Percentiles rank a stretch among this genome's conserved stretches.
Conservation (phyloP, 148 eudicot species). For the Diospyros lotus region DNA sequence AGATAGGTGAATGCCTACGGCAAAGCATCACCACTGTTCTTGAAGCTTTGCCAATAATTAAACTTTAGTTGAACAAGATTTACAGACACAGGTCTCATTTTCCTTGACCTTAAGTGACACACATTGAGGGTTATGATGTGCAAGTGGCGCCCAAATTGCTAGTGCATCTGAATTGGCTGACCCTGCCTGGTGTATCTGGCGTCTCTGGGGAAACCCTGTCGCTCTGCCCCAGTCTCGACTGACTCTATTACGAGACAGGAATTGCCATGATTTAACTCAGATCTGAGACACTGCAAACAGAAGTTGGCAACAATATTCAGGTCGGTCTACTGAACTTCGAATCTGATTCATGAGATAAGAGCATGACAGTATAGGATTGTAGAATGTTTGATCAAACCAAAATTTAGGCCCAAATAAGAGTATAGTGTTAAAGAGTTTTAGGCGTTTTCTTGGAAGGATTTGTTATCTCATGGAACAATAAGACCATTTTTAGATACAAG, state of each 20-base stretch:
- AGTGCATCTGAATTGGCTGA: background rate
- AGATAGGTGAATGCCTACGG: background rate
- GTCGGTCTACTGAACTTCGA: too few relatives aligned
- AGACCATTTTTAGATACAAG: too few relatives aligned
- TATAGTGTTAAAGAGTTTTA: too few relatives aligned
- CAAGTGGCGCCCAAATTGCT: too few relatives aligned
- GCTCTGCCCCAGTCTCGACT: background rate
- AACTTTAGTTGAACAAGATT: background rate
- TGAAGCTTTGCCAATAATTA: background rate
- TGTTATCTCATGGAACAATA: too few relatives aligned
- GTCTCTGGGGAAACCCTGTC: background rate
- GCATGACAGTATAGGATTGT: too few relatives aligned
- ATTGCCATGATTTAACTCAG: background rate
- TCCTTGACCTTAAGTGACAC: background rate
- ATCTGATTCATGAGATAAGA: too few relatives aligned
- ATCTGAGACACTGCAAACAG: background rate
- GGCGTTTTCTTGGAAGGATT: too few relatives aligned
- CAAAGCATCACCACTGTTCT: background rate
- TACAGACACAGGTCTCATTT: background rate
- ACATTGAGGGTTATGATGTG: background rate
- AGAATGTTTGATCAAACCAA: too few relatives aligned
- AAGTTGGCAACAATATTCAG: too few relatives aligned
- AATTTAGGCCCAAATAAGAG: too few relatives aligned
- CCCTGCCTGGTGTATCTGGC: background rate
- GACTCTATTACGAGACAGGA: background rate